A percentile compares a stretch with the other conserved stretches of the same genome.
These are phyloP conservation scores for Cryphonectria parasitica DNA, from an alignment of 2,329 filamentous ascomycete genomes.

Conservation along the genomic window DNA sequence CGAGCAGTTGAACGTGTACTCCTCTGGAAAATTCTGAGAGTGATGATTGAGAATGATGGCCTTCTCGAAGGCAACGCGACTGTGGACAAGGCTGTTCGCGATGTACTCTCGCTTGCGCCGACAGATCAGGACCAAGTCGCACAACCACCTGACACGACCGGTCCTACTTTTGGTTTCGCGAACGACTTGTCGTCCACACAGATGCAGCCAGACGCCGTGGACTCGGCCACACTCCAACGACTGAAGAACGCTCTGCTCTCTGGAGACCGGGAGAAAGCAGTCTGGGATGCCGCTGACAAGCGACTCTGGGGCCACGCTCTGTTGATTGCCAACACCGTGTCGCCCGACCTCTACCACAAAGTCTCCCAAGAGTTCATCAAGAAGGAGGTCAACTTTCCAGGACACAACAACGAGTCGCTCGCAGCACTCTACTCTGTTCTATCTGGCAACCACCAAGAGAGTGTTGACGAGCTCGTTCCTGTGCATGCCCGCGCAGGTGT, in stretches of 20 bases:
- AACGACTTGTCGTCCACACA: conserved; percentile 34
- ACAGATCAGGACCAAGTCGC: conserved; percentile 37
- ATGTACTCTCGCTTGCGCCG: conserved; percentile 68
- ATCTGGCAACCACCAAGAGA: conserved; percentile 91
- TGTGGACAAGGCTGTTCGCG: conserved; percentile 75
- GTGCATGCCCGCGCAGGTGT: conserved; percentile 89
- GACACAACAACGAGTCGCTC: conserved; percentile 81
- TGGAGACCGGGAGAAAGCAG: conserved; percentile 87
- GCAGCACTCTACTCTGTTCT: conserved; percentile 93
- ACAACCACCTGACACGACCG: conserved; percentile 32
- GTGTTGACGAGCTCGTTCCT: conserved; percentile 92
- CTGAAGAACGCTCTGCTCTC: conserved; percentile 74
- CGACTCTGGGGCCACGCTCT: conserved; percentile 96
- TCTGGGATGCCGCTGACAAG: conserved; percentile 92
- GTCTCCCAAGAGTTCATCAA: conserved; percentile 95
- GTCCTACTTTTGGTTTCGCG: conserved; percentile 29
- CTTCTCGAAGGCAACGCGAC: conserved; percentile 71
- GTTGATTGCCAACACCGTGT: conserved; percentile 79
- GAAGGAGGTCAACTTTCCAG: conserved; percentile 85
- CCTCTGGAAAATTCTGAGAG: conserved; percentile 82
- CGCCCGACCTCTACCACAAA: conserved; percentile 84
- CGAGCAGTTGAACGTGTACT: conserved; percentile 78
- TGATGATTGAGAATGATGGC: conserved; percentile 88
- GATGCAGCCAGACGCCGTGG: conserved; percentile 62
- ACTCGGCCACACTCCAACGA: conserved; percentile 70